phyloP scores from a whole-genome alignment of 495 filamentous ascomycete genomes.

The Penicillium arizonense region DNA sequence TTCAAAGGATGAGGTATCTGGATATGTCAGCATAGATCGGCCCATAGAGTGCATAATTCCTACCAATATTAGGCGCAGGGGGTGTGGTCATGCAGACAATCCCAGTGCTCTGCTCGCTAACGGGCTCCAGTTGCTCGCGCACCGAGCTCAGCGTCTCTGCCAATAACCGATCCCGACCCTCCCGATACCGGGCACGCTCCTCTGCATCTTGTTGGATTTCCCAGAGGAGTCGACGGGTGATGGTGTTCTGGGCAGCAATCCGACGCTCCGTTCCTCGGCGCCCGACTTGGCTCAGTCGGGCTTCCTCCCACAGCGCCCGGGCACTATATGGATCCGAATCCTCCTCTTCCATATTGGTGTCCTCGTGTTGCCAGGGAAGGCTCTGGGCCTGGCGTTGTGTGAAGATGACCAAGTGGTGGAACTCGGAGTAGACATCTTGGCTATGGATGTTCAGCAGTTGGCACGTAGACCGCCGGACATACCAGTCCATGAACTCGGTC shows the following conservation, averaged over 20 bases:
- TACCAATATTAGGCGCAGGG: constrained; percentile 37
- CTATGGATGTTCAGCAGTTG: constrained; percentile 45
- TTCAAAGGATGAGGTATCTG: constrained; percentile 32
- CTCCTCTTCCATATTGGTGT: constrained; percentile 32
- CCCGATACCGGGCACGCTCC: constrained; percentile 24
- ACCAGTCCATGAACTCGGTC: constrained; percentile 49
- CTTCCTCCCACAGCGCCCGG: constrained; percentile 33
- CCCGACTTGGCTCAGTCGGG: constrained; percentile 39
- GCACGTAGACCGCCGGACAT: constrained; percentile 38
- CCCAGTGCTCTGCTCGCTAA: constrained; percentile 28
- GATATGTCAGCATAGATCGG: constrained; percentile 10
- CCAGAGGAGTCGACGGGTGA: constrained; percentile 43
- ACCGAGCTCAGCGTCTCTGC: constrained; percentile 25
- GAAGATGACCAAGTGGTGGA: constrained; percentile 39
- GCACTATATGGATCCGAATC: constrained; percentile 23
- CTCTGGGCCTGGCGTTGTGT: constrained; percentile 31
- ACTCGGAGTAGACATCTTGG: constrained; percentile 43
- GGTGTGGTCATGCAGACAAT: constrained; percentile 38
- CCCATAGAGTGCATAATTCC: constrained; percentile 6
- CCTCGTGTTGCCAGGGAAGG: constrained; percentile 18
- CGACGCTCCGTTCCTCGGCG: constrained; percentile 35
- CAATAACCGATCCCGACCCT: constrained; percentile 27
- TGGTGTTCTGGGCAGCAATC: constrained; percentile 37
- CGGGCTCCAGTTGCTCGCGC: constrained; percentile 24
- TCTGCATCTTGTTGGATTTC: constrained; percentile 40